A percentile compares a stretch with the other conserved stretches of the same genome.
Evolutionary conservation across 305 asterid genomes (phyloP).

Genomic region (Fraxinus albicans): DNA sequence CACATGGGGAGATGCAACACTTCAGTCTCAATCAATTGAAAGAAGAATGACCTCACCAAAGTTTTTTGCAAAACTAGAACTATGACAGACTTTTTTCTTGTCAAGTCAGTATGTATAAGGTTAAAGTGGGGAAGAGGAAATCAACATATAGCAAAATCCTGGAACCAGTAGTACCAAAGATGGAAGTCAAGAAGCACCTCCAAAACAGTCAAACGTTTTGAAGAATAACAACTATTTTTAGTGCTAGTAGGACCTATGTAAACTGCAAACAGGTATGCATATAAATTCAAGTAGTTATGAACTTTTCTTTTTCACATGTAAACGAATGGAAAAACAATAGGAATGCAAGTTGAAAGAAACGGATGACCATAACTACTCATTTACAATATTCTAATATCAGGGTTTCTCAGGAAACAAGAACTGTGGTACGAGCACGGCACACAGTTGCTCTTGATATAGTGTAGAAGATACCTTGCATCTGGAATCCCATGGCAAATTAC

Average conservation of each 20-base stretch:
- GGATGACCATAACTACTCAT: background rate
- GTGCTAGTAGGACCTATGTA: conserved; percentile 1
- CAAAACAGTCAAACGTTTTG: too few relatives aligned
- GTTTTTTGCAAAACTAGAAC: background rate
- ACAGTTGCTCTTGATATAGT: conserved; percentile 11
- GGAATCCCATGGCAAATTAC: conserved; percentile 99
- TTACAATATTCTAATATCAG: background rate
- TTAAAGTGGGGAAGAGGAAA: background rate
- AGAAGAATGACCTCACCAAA: background rate
- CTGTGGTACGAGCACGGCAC: background rate
- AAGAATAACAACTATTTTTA: background rate
- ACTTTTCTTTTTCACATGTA: background rate
- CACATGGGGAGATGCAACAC: conserved; percentile 7
- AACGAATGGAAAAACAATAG: background rate
- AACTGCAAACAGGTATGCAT: background rate
- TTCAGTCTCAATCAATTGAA: background rate
- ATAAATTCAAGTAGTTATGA: background rate
- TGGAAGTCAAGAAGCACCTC: too few relatives aligned
- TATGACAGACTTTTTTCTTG: background rate
- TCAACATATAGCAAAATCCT: background rate
- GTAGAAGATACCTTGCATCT: conserved; percentile 79
- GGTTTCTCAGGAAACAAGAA: background rate
- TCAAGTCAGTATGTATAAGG: background rate
- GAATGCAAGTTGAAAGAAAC: background rate
- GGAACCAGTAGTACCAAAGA: too few relatives aligned